A percentile compares a stretch with the other conserved stretches of the same genome.
These are phyloP conservation scores for Parachaetomium inaequale DNA, from an alignment of 495 filamentous ascomycete species.

Conservation along the genomic window DNA sequence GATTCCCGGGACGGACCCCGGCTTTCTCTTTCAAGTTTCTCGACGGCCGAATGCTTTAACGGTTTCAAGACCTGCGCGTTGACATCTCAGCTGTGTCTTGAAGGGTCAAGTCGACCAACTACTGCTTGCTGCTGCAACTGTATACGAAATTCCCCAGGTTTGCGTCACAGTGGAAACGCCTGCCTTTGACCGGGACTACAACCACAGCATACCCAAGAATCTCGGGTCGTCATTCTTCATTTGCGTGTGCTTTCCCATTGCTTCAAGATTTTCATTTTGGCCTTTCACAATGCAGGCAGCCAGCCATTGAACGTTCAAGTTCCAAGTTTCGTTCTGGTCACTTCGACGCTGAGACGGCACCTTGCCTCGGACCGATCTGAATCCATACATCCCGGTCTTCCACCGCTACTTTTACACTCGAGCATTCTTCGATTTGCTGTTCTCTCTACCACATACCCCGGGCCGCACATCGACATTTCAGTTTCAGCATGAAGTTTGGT, in stretches of 20 bases:
- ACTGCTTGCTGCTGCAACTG: background rate
- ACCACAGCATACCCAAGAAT: background rate
- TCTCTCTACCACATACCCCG: background rate
- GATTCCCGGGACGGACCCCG: too few relatives aligned
- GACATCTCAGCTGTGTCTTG: background rate
- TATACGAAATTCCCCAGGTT: background rate
- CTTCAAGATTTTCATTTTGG: background rate
- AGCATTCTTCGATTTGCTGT: background rate
- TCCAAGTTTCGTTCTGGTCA: background rate
- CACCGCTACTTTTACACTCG: background rate
- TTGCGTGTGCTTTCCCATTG: background rate
- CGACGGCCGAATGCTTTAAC: too few relatives aligned
- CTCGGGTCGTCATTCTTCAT: background rate
- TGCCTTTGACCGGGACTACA: background rate
- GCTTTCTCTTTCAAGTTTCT: too few relatives aligned
- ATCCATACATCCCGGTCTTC: background rate
- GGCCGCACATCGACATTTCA: background rate
- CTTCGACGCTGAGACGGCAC: background rate
- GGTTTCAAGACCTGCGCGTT: background rate
- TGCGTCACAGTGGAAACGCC: slow-evolving; percentile 2
- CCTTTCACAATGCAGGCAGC: background rate
- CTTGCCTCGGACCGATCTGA: background rate
- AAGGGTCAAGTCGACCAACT: background rate
- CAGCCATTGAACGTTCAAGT: background rate
- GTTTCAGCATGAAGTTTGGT: slow-evolving; percentile 71